Evolutionary conservation across 305 asterid genomes (phyloP), one percentile per base, ranked within the genome.

Genomic region (Stenogyne calaminthoides): DNA sequence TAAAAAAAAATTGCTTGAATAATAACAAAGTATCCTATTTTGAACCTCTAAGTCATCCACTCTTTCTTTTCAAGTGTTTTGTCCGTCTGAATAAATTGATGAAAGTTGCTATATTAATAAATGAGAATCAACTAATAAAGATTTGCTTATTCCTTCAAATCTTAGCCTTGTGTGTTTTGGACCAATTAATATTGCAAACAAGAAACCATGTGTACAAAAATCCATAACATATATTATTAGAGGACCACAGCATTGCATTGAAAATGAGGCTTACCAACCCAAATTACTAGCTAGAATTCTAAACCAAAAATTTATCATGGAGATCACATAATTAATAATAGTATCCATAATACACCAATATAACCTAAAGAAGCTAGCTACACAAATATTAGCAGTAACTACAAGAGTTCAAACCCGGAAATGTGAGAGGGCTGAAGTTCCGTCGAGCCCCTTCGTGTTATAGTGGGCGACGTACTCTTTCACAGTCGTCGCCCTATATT

Each of bases 381-480:
- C 1, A 22, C 25, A 14, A 39, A 8, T 39, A 9, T 39, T 8
- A 39, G 46, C 46, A 46, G 56, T 49, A 49, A 9, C 9, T 9
- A 5, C 32, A 7, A 15, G 19, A 14, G 29, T 18, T 76, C 76
- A 77, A 37, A 69, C 4, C 16, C 71, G 67, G 69, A 73, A 81
- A 74, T 34, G 78, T 37, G 58, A 20, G 72, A 81, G 9, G 27
- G 85, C 77, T 27, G 84, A 76, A 56, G 80, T 76, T 15, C 85
- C 82, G 70, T 77, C 82, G 2, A 81, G 72, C 2, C 88, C 85
- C 74, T 73, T 84, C 0, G 68, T 22, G 29, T 66, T 20, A 64
- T 0, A 76, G 58, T 73, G 36, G 2, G 9, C 12, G 0, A 61
- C 20, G 25, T 73, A 84, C 12, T 84, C 88, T 29, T 37, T 27